Conservation (phyloP, 2,329 filamentous ascomycete genomes). For the Colletotrichum destructivum region DNA sequence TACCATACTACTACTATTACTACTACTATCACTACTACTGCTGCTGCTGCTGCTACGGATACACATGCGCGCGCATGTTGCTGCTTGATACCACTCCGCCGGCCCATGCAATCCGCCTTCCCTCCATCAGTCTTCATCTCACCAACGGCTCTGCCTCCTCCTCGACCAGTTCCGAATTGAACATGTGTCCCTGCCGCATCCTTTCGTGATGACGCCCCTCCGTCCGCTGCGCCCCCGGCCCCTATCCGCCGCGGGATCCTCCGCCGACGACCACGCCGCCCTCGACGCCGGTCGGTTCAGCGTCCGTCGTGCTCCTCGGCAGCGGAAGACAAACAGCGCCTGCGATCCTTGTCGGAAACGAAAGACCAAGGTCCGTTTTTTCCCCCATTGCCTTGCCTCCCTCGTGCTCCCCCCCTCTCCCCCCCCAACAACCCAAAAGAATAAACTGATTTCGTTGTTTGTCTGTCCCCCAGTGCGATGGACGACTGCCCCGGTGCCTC, state of each 20-base stretch:
- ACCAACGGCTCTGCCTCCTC: neutral
- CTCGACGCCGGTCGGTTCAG: neutral
- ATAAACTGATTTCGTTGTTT: neutral
- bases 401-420: too few species aligned
- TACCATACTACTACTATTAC: too few species aligned
- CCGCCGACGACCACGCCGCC: neutral
- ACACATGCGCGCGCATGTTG: neutral
- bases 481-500: constrained; percentile 22
- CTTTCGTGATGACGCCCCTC: constrained; percentile 4
- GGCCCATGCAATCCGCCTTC: neutral
- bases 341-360: constrained; percentile 34
- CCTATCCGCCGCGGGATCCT: neutral
- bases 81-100: neutral
- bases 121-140: neutral
- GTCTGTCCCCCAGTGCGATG: constrained; percentile 9
- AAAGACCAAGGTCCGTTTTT: constrained; percentile 23
- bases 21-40: too few species aligned
- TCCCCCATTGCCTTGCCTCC: neutral
- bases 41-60: too few species aligned
- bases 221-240: constrained; percentile 18
- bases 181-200: neutral
- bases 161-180: neutral
- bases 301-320: constrained; percentile 4
- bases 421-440: too few species aligned
- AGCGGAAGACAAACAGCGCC: constrained; percentile 22